Base-by-base conservation (phyloP, 1,139 yeast genomes). In the Yamadazyma atlantica region DNA sequence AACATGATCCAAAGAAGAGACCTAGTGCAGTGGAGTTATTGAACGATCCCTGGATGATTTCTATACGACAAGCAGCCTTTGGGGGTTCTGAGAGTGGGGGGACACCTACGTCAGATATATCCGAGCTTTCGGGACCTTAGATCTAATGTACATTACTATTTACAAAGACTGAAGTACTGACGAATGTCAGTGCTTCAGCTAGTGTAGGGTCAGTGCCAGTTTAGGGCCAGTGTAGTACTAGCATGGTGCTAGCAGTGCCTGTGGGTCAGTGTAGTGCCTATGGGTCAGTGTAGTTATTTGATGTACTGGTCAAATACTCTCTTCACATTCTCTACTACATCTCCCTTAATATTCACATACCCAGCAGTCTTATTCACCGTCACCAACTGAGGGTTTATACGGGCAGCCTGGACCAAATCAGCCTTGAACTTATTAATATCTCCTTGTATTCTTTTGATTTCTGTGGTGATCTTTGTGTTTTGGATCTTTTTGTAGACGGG, bases 1-100 rank as follows among this genome's bases (percentile, higher is more conserved):
- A 85, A 47, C 87, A 85, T 46, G 92, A 89, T 57, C 96, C 97
- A 2, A 69, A 69, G 34, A 75, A 78, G 55, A 75, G 98, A 46
- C 82, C 90, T 1, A 75, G 86, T 29, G 97, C 98, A 0, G 83
- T 81, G 35, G 97, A 89, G 51, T 69, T 92, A 37, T 66, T 92
- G 52, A 78, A 78, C 44, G 96, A 92, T 60, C 96, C 96, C 2
- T 92, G 98, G 98, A 81, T 85, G 45, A 76, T 80, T 34, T 78
- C 80, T 19, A 85, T 85, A 39, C 66, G 90, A 50, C 79, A 78
- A 48, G 76, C 80, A 40, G 90, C 94, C 1, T 82, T 84, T 58
- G 85, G 72, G 1, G 54, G 64, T 2, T 50, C 62, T 13, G 73
- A 67, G 15, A 57, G 57, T 16, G 60, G 60, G 1, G 60, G 62